These are phyloP conservation scores for Exutisphaerella laricina DNA, from an alignment of 2,329 filamentous ascomycete species.

Conservation along the genomic window DNA sequence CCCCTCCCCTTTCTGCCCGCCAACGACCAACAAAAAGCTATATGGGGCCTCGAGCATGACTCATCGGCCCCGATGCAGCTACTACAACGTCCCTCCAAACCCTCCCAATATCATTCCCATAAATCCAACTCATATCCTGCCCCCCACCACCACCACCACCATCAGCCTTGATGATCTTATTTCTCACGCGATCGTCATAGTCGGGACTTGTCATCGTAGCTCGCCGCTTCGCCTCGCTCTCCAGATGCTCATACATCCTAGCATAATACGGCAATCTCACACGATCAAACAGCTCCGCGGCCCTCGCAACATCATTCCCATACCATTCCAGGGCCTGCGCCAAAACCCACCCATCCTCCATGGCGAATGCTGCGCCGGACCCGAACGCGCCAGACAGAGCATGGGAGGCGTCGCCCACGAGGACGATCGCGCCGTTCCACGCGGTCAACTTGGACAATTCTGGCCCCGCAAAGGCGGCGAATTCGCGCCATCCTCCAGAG, in stretches of 20 bases:
- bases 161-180: constrained; percentile 13
- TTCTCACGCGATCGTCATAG: constrained; percentile 11
- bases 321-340: constrained; percentile 30
- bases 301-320: constrained; percentile 19
- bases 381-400: constrained; percentile 35
- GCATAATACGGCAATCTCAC: constrained; percentile 40
- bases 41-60: background rate
- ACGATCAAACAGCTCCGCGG: constrained; percentile 36
- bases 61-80: background rate
- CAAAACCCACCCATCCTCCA: constrained; percentile 45
- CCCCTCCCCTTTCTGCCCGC: too few relatives aligned
- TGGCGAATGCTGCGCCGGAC: constrained; percentile 43
- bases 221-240: constrained; percentile 17
- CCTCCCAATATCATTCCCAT: constrained; percentile 38
- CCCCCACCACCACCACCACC: too few relatives aligned
- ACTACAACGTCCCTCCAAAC: constrained; percentile 13
- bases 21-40: too few relatives aligned
- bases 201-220: constrained; percentile 25
- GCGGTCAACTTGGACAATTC: constrained; percentile 38
- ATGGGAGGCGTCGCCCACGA: constrained; percentile 53
- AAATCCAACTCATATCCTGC: constrained; percentile 39
- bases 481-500: constrained; percentile 42
- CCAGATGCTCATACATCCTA: constrained; percentile 37
- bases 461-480: constrained; percentile 46
- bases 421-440: constrained; percentile 42